phyloP scores from a whole-genome alignment of 176 grass and related monocot species.

The Oropetium thomaeum region DNA sequence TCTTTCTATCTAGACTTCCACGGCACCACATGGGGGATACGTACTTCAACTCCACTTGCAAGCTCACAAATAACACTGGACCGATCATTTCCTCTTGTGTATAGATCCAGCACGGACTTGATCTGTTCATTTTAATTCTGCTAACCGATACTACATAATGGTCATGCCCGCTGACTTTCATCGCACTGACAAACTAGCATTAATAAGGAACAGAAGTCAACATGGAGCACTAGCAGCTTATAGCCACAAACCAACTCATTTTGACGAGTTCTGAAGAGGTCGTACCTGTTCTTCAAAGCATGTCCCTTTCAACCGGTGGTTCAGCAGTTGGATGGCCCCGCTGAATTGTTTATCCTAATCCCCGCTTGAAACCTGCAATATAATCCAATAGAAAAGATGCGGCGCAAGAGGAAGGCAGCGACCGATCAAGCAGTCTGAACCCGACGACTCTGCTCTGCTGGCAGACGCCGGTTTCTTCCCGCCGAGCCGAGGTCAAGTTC shows the following conservation, averaged over 20 bases:
- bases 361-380: background rate
- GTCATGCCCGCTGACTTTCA: background rate
- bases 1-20: background rate
- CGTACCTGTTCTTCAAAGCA: background rate
- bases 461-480: conserved; percentile 1
- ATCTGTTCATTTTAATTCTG: background rate
- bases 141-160: background rate
- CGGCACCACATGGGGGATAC: background rate
- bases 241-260: background rate
- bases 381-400: background rate
- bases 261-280: background rate
- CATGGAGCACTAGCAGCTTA: background rate
- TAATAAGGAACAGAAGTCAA: conserved; percentile 18
- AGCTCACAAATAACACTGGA: background rate
- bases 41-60: background rate
- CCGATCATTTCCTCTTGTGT: background rate
- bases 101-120: background rate
- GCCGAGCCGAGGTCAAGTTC: conserved; percentile 12
- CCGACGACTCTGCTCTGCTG: conserved; percentile 4
- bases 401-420: conserved; percentile 3
- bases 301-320: background rate
- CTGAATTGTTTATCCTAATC: background rate
- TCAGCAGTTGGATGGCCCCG: background rate
- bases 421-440: conserved; percentile 20
- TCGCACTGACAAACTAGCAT: background rate